These are phyloP conservation scores for Didymella sp. DNA, from an alignment of 2,329 filamentous ascomycete species.

Conservation along the genomic window DNA sequence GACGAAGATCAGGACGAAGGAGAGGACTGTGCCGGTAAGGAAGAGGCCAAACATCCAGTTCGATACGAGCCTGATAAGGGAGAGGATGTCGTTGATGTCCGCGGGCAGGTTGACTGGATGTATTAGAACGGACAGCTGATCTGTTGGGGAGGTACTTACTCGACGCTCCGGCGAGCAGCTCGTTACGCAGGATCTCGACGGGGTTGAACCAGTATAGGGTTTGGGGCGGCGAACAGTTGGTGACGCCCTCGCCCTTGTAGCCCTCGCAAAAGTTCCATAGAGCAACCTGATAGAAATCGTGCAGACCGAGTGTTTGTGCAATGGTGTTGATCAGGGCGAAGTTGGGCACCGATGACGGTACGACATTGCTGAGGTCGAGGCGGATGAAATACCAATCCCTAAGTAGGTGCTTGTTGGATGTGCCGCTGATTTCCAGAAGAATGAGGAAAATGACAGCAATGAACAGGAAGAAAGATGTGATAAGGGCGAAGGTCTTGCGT, in stretches of 20 bases:
- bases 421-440: slow-evolving; percentile 81
- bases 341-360: slow-evolving; percentile 75
- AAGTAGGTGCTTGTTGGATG: slow-evolving; percentile 66
- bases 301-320: slow-evolving; percentile 81
- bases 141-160: slow-evolving; percentile 56
- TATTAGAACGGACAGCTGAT: slow-evolving; percentile 11
- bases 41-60: slow-evolving; percentile 92
- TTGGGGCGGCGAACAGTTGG: slow-evolving; percentile 73
- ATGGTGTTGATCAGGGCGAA: slow-evolving; percentile 83
- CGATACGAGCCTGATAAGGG: slow-evolving; percentile 75
- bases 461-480: slow-evolving; percentile 74
- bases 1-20: slow-evolving; percentile 74
- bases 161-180: slow-evolving; percentile 81
- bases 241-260: slow-evolving; percentile 76
- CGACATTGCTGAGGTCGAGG: slow-evolving; percentile 81
- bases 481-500: slow-evolving; percentile 66
- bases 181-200: slow-evolving; percentile 77
- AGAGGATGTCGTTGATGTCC: slow-evolving; percentile 74
- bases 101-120: slow-evolving; percentile 73
- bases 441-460: slow-evolving; percentile 79
- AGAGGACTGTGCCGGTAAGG: slow-evolving; percentile 72
- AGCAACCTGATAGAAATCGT: slow-evolving; percentile 94
- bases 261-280: slow-evolving; percentile 94
- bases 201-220: slow-evolving; percentile 91
- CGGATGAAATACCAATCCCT: slow-evolving; percentile 82